Evolutionary conservation across 2,329 filamentous ascomycete species (phyloP), one percentile per base, ranked within the genome.

Genomic region (Aspergillus pseudotamarii): DNA sequence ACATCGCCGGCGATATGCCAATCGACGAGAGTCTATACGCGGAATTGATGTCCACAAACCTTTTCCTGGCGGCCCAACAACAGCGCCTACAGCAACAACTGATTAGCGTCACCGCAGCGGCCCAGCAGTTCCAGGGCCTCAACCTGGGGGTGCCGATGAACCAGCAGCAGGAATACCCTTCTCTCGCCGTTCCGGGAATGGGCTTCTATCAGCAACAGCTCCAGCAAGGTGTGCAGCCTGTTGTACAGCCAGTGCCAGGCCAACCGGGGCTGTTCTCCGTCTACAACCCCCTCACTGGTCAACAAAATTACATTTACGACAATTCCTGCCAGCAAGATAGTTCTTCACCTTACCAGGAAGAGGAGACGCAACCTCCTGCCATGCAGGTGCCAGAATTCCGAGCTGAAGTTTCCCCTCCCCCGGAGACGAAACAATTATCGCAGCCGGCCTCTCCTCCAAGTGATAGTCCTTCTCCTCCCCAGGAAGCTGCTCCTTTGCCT

Each of bases 51-150:
- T 91, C 93, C 62, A 96, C 93, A 72, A 97, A 97, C 78, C 82
- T 95, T 76, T 96, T 96, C 75, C 86, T 99, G 57, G 93, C 93
- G 46, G 93, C 97, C 75, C 94, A 97, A 80, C 94, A 98, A 80
- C 93, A 97, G 81, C 91, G 92, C 68, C 88, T 98, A 58, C 94
- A 98, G 80, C 94, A 97, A 81, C 93, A 98, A 81, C 86, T 98
- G 69, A 87, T 93, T 70, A 91, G 83, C 68, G 88, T 97, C 28
- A 95, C 94, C 73, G 89, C 89, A 58, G 91, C 91, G 43, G 91
- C 92, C 64, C 91, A 93, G 79, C 91, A 94, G 78, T 91, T 94
- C 73, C 91, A 93, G 76, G 88, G 87, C 68, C 82, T 96, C 80
- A 93, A 85, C 77, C 76, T 96, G 63, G 89, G 85, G 73, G 74